A percentile compares a stretch with the other conserved stretches of the same genome.
Conservation (phyloP, 176 grass and related monocot genomes). For the Typha latifolia region DNA sequence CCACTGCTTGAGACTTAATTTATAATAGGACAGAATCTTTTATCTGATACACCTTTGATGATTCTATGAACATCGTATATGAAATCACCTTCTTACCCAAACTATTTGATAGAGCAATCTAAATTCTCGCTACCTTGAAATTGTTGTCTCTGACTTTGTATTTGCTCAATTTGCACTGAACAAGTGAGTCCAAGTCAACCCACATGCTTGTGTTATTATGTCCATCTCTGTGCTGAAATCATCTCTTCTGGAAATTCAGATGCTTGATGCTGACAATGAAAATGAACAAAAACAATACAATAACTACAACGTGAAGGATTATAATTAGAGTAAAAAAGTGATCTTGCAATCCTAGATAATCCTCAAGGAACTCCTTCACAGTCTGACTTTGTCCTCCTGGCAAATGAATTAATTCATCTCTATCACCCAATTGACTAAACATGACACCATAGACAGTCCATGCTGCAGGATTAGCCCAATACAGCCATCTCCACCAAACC, state of each 20-base stretch:
- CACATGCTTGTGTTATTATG: neutral
- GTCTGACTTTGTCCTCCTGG: constrained; percentile 13
- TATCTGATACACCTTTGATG: no score
- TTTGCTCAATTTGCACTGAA: no score
- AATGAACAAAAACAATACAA: constrained; percentile 27
- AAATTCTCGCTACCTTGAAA: no score
- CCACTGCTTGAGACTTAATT: no score
- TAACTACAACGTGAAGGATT: constrained; percentile 21
- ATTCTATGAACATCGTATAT: no score
- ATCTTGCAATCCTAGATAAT: constrained; percentile 29
- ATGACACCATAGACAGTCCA: constrained; percentile 42
- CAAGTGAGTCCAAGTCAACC: neutral
- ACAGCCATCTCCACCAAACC: constrained; percentile 50
- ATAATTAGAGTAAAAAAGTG: constrained; percentile 27
- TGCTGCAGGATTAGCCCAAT: constrained; percentile 44
- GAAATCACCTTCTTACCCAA: no score
- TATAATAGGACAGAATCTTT: no score
- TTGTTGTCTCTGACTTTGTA: no score
- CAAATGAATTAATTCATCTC: constrained; percentile 16
- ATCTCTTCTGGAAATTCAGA: constrained; percentile 50
- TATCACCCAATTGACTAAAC: constrained; percentile 36
- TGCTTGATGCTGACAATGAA: constrained; percentile 40
- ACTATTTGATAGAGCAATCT: no score
- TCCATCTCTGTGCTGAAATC: neutral
- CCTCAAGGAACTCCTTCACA: constrained; percentile 30